Base-by-base conservation (phyloP, 2,329 filamentous ascomycete species). In the Leptographium wingfieldii region DNA sequence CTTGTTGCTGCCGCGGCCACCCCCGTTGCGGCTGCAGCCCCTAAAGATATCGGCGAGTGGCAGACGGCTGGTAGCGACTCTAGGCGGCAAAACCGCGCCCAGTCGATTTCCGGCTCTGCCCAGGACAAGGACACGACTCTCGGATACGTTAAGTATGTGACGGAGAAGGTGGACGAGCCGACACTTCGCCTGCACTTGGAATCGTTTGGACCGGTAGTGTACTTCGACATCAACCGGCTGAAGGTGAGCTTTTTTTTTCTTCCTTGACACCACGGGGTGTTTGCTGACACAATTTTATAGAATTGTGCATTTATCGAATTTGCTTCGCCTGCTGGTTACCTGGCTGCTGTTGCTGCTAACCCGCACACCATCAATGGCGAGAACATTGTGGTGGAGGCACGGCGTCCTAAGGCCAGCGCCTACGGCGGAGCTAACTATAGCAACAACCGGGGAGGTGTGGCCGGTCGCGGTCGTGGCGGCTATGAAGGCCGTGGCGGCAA, bases 251-350 rank as follows among this genome's bases (percentile, higher is more conserved):
- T 55, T 35, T 38, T 31, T 14, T 58, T 58, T 25, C 16, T 6
- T 14, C 27, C 46, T 12, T 6, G 7, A 29, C 1, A 11, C n/a
- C 12, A 10, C n/a, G 25, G 3, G 14, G 16, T 1, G 6, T 25
- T 27, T 56, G 14, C 38, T 56, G 31, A 56, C 55, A 46, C 48
- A 14, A 11, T 35, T 22, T 49, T 33, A 3, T 70, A 95, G 92
- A 96, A 94, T 80, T 96, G 91, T 69, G 94, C 94, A 31, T 97
- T 97, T 70, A 90, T 96, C 62, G 94, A 99, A 73, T 99, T 94
- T 73, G 87, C 85, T 69, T 88, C 86, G 55, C 71, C 83, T 27
- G 84, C 91, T 59, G 90, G 84, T 55, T 96, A 95, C 75, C 82
- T 90, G 72, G 87, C 88, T 63, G 94, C 94, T 52, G 80, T 90